Evolutionary conservation across 495 filamentous ascomycete genomes (phyloP), one percentile per base, ranked within the genome.

Genomic region (Trichoderma parareesei): DNA sequence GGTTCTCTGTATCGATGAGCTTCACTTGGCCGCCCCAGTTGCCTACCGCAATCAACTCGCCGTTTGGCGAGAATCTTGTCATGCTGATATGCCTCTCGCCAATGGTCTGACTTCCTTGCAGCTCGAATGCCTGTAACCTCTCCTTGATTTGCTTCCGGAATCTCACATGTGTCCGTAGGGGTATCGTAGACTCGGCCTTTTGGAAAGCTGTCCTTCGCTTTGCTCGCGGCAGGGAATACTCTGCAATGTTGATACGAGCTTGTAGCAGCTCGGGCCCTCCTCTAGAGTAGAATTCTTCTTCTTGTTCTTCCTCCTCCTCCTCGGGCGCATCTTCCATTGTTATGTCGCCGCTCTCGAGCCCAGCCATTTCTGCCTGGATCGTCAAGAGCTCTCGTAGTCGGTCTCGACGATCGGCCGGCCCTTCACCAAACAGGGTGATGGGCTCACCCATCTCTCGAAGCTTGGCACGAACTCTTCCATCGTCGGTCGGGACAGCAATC

Each of bases 251-350:
- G 71, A 85, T 88, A 59, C 94, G 82, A 5, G 91, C 90, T 27
- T 88, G 80, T 18, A 97, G 78, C 11, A 99, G 77, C 61, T 89
- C 89, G 10, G 84, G 77, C 3, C 82, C 80, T 0, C 95, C 94
- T 61, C 88, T 83, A 0, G 93, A 97, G 72, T 97, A 99, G 72
- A 97, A 98, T 68, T 98, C 94, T 72, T 97, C 94, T 68, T 97
- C 91, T 69, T 92, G 87, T 57, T 92, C 89, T 63, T 81, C 82
- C 40, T 82, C 84, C n/a, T 80, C 83, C 64, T 84, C 84, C 81
- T 91, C 88, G 81, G 90, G 88, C 46, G 83, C 76, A 71, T 96
- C 92, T 7, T 79, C 82, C 68, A 84, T 87, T 6, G 81, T 79
- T 10, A 83, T 80, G 53, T 87, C 85, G 46, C 81, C 84, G 13